phyloP scores from a whole-genome alignment of 495 filamentous ascomycete species.

The Aspergillus conjunctus region DNA sequence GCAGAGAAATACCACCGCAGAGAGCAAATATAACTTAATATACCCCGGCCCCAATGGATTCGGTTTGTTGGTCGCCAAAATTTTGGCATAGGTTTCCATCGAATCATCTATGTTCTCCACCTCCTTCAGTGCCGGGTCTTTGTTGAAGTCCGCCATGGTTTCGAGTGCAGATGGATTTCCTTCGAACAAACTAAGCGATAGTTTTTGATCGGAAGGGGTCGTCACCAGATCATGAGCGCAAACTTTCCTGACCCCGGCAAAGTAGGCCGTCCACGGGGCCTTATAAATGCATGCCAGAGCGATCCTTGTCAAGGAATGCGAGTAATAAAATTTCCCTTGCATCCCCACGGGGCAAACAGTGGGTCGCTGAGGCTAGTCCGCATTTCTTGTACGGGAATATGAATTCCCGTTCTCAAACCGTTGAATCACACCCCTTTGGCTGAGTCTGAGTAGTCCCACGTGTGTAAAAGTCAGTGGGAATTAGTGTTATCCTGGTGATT shows the following conservation, averaged over 20 bases:
- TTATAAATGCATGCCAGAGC: background rate
- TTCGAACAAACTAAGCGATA: background rate
- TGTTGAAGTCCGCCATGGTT: conserved; percentile 10
- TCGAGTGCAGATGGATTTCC: background rate
- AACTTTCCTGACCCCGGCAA: background rate
- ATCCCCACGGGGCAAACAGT: conserved; percentile 5
- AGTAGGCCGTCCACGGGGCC: background rate
- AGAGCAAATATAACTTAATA: conserved; percentile 18
- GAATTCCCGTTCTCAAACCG: background rate
- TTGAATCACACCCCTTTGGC: too few species aligned
- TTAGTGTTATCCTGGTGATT: background rate
- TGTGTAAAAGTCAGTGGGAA: background rate
- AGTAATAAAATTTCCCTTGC: background rate
- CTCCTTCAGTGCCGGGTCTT: conserved; percentile 4
- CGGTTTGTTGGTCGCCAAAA: conserved; percentile 12
- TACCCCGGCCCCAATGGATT: conserved; percentile 19
- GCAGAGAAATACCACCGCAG: conserved; percentile 17
- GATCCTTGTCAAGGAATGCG: background rate
- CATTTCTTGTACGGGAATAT: background rate
- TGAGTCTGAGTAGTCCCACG: too few species aligned
- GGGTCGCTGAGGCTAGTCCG: background rate
- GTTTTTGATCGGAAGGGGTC: background rate
- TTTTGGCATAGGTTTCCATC: conserved; percentile 9
- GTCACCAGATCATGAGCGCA: background rate
- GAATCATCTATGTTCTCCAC: conserved; percentile 11